Conservation (phyloP, 2,329 filamentous ascomycete species). For the Xylariaceae sp. region DNA sequence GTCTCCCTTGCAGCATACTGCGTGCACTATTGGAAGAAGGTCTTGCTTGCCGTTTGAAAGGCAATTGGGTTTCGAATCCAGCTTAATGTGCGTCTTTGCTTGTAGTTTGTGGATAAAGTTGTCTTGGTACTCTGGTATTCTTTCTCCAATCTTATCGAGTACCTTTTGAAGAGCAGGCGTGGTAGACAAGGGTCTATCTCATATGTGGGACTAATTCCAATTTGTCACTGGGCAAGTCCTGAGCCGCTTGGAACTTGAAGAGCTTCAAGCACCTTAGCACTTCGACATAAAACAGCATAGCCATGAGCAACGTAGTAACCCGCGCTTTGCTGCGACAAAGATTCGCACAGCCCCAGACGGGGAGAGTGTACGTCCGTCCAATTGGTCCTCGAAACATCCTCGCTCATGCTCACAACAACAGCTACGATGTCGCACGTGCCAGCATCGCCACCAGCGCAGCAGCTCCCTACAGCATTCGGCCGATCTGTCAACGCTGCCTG, state of each 20-base stretch:
- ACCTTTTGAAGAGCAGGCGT: no score
- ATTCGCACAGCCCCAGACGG: constrained; percentile 25
- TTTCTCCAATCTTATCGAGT: no score
- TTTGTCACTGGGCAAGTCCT: neutral
- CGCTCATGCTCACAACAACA: constrained; percentile 15
- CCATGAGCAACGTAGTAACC: constrained; percentile 31
- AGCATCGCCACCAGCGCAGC: neutral
- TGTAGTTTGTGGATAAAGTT: no score
- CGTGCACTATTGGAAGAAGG: neutral
- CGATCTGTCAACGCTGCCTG: constrained; percentile 1
- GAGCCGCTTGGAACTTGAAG: neutral
- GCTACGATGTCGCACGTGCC: constrained; percentile 28
- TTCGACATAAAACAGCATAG: constrained; percentile 1
- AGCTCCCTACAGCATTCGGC: constrained; percentile 10
- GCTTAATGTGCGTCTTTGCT: neutral
- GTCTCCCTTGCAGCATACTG: neutral
- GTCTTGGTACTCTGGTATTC: no score
- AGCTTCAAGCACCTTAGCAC: neutral
- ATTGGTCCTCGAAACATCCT: constrained; percentile 23
- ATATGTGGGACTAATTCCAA: no score
- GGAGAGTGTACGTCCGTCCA: constrained; percentile 28
- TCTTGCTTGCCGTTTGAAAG: neutral
- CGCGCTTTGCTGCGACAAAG: constrained; percentile 30
- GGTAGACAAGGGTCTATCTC: no score
- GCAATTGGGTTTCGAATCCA: neutral